A percentile compares a stretch with the other conserved stretches of the same genome.
These are phyloP conservation scores for Globisporangium nunn DNA, from an alignment of 352 stramenopile genomes.

Conservation along the genomic window DNA sequence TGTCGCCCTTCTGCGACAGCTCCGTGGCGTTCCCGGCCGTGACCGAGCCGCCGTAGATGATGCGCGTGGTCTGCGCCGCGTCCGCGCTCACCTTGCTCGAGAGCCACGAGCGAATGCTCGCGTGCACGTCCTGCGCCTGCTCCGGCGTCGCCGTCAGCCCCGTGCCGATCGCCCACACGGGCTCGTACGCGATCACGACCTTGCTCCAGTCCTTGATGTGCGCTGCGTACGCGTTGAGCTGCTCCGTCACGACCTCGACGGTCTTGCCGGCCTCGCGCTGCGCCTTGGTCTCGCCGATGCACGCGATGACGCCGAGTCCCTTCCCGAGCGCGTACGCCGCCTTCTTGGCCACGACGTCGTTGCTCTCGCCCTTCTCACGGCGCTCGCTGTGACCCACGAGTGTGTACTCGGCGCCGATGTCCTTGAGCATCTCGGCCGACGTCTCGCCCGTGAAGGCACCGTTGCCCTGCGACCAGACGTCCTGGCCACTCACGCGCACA, in stretches of 20 bases:
- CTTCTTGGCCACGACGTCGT: conserved; percentile 91
- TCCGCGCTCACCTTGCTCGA: conserved; percentile 87
- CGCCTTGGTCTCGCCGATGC: conserved; percentile 95
- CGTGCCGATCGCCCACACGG: conserved; percentile 97
- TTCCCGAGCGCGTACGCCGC: conserved; percentile 89
- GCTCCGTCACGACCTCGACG: conserved; percentile 90
- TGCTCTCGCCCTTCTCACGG: conserved; percentile 90
- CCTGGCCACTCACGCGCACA: conserved; percentile 86
- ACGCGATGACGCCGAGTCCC: conserved; percentile 94
- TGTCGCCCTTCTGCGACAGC: conserved; percentile 93
- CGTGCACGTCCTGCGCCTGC: conserved; percentile 97
- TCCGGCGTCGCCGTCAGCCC: conserved; percentile 96
- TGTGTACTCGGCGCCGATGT: conserved; percentile 92
- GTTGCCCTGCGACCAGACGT: conserved; percentile 93
- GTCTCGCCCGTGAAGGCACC: conserved; percentile 97
- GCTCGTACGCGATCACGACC: conserved; percentile 96
- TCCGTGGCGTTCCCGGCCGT: conserved; percentile 90
- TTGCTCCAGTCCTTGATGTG: conserved; percentile 91
- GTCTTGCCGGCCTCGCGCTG: conserved; percentile 91
- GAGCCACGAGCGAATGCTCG: conserved; percentile 92
- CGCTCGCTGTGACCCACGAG: conserved; percentile 97
- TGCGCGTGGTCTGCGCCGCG: conserved; percentile 89
- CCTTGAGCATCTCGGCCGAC: conserved; percentile 95
- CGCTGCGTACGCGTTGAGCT: conserved; percentile 89
- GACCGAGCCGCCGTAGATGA: conserved; percentile 97